A percentile compares a stretch with the other conserved stretches of the same genome.
Conservation (phyloP, 208 protist species). For the Porcisia hertigi region DNA sequence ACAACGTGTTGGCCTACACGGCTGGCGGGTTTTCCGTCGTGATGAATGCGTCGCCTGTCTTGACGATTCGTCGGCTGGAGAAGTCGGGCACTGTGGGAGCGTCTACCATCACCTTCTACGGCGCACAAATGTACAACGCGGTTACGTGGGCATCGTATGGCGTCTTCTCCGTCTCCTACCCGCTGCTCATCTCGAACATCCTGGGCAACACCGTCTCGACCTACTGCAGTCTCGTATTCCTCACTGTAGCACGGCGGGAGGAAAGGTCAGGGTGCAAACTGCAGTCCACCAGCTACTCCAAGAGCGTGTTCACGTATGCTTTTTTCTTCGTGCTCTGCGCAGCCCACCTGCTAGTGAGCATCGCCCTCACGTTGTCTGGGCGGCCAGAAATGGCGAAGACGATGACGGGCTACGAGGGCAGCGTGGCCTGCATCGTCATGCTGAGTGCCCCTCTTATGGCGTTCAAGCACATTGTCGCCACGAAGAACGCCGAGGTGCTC, state of each 20-base stretch:
- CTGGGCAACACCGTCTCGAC: slow-evolving; percentile 59
- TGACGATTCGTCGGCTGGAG: slow-evolving; percentile 52
- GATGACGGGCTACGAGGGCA: slow-evolving; percentile 52
- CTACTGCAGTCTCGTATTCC: slow-evolving; percentile 60
- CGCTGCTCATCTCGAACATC: slow-evolving; percentile 51
- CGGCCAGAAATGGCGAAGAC: slow-evolving; percentile 22
- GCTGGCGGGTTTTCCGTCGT: slow-evolving; percentile 49
- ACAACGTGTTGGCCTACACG: slow-evolving; percentile 48
- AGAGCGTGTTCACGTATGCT: slow-evolving; percentile 38
- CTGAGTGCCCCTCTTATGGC: slow-evolving; percentile 49
- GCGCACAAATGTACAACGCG: slow-evolving; percentile 55
- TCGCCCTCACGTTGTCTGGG: slow-evolving; percentile 34
- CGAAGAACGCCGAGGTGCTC: slow-evolving; percentile 59
- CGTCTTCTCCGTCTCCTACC: slow-evolving; percentile 34
- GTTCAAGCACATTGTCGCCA: slow-evolving; percentile 54
- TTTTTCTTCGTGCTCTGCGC: slow-evolving; percentile 40
- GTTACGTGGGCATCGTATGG: slow-evolving; percentile 66
- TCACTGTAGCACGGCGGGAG: slow-evolving; percentile 53
- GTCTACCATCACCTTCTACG: slow-evolving; percentile 63
- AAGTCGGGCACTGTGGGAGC: slow-evolving; percentile 46
- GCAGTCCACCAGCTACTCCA: slow-evolving; percentile 55
- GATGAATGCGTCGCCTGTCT: slow-evolving; percentile 49
- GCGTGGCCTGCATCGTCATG: slow-evolving; percentile 51
- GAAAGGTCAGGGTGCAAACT: slow-evolving; percentile 45
- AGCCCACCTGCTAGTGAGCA: slow-evolving; percentile 33